These are phyloP conservation scores for Chlorella ohadii DNA, from an alignment of 139 green algal species.

Conservation along the genomic window DNA sequence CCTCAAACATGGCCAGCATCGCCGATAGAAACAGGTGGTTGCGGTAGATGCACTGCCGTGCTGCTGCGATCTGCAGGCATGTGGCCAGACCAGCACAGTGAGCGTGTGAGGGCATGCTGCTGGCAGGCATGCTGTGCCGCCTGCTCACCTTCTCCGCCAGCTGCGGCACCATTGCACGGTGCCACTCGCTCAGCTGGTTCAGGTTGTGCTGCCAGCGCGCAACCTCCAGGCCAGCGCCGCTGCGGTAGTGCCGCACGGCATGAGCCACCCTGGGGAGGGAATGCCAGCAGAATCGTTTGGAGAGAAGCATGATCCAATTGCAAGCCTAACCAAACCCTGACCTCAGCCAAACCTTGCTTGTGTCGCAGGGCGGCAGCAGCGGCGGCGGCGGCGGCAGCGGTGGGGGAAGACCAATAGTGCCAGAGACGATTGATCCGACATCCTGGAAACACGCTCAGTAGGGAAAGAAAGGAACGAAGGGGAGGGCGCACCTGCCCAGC, in stretches of 20 bases:
- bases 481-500: too few species aligned
- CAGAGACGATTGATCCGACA: too few species aligned
- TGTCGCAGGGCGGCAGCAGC: too few species aligned
- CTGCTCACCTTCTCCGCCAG: conserved; percentile 20
- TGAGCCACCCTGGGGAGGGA: conserved; percentile 68
- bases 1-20: conserved; percentile 38
- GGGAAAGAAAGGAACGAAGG: too few species aligned
- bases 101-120: not conserved
- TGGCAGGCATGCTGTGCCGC: not conserved
- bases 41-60: conserved; percentile 48
- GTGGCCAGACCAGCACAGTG: not conserved
- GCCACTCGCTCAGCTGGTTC: conserved; percentile 33
- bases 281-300: not conserved
- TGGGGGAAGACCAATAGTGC: too few species aligned
- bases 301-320: too few species aligned
- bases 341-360: too few species aligned
- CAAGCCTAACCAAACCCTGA: too few species aligned
- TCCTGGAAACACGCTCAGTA: too few species aligned
- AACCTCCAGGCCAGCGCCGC: conserved; percentile 69
- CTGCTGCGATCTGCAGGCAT: conserved; percentile 18
- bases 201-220: conserved; percentile 81
- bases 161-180: conserved; percentile 1
- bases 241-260: conserved; percentile 71
- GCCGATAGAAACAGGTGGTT: conserved; percentile 78
- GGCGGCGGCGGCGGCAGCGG: too few species aligned